Evolutionary conservation across 225 moss, liverwort and hornwort species (phyloP).

Genomic region (Thuidium tamariscinum): DNA sequence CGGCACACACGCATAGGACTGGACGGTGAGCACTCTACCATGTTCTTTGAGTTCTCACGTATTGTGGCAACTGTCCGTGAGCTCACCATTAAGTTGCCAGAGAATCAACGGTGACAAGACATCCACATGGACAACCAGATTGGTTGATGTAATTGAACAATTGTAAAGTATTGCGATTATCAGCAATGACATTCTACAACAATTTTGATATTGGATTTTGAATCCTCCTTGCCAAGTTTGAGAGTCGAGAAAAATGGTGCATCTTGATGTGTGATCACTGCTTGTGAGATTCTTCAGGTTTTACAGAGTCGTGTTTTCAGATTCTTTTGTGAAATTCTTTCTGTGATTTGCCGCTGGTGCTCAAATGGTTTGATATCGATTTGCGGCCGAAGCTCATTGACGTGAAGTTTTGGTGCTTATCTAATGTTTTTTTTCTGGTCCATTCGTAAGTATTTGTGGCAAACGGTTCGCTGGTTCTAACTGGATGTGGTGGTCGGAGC

Average conservation of each 20-base stretch:
- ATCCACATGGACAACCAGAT: neutral
- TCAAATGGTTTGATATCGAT: neutral
- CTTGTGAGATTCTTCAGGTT: neutral
- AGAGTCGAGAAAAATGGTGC: conserved; percentile 23
- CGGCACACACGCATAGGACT: conserved; percentile 46
- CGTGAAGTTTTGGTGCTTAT: neutral
- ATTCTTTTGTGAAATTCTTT: neutral
- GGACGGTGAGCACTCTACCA: conserved; percentile 42
- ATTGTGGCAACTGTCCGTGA: conserved; percentile 51
- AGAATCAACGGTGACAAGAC: neutral
- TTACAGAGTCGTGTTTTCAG: neutral
- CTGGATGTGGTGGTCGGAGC: neutral
- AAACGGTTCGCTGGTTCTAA: neutral
- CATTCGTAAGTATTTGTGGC: neutral
- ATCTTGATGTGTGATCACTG: neutral
- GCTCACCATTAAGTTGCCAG: conserved; percentile 19
- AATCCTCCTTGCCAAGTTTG: neutral
- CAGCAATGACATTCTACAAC: conserved; percentile 7
- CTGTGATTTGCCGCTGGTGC: too few species aligned
- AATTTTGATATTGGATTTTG: neutral
- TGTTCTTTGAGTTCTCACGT: conserved; percentile 75
- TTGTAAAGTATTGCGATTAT: neutral
- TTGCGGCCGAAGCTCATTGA: neutral
- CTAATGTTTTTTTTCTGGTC: neutral
- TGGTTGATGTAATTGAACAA: neutral